Evolutionary conservation across 2,329 filamentous ascomycete species (phyloP).

Genomic region (Penicillium capsulatum): DNA sequence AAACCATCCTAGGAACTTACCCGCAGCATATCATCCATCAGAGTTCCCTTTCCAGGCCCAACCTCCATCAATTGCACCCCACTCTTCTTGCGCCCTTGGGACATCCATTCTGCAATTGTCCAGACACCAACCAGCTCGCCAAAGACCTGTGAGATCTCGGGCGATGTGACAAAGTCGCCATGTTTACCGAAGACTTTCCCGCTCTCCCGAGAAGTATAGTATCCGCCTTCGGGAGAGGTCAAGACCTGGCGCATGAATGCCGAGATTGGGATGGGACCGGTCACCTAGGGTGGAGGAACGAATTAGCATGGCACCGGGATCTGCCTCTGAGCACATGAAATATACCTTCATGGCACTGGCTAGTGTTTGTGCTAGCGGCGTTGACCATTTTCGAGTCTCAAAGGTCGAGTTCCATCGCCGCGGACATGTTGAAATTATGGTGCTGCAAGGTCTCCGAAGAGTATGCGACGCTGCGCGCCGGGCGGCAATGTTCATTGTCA

Average conservation of each 20-base stretch:
- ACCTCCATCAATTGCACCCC: conserved; percentile 90
- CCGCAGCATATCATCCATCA: conserved; percentile 94
- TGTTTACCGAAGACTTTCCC: conserved; percentile 87
- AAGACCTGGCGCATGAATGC: conserved; percentile 99
- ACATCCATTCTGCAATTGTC: conserved; percentile 95
- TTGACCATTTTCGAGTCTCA: conserved; percentile 71
- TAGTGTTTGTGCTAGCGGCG: conserved; percentile 81
- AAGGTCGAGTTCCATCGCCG: conserved; percentile 35
- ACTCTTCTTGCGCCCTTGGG: conserved; percentile 68
- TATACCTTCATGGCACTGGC: conserved; percentile 76
- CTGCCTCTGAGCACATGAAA: background rate
- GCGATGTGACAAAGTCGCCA: conserved; percentile 94
- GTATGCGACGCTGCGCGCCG: conserved; percentile 28
- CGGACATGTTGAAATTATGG: conserved; percentile 12
- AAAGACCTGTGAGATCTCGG: conserved; percentile 96
- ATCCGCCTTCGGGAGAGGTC: conserved; percentile 83
- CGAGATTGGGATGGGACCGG: conserved; percentile 85
- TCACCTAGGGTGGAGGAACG: conserved; percentile 56
- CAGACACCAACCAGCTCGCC: conserved; percentile 91
- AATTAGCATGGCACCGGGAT: conserved; percentile 1
- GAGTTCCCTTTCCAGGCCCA: conserved; percentile 85
- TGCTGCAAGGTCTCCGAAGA: conserved; percentile 19
- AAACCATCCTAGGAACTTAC: conserved; percentile 48
- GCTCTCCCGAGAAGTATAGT: conserved; percentile 75
- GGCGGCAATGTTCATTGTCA: conserved; percentile 10